Evolutionary conservation across 352 stramenopile species (phyloP), one percentile per base, ranked within the genome.

Genomic region (Phytopythium mirpurense): DNA sequence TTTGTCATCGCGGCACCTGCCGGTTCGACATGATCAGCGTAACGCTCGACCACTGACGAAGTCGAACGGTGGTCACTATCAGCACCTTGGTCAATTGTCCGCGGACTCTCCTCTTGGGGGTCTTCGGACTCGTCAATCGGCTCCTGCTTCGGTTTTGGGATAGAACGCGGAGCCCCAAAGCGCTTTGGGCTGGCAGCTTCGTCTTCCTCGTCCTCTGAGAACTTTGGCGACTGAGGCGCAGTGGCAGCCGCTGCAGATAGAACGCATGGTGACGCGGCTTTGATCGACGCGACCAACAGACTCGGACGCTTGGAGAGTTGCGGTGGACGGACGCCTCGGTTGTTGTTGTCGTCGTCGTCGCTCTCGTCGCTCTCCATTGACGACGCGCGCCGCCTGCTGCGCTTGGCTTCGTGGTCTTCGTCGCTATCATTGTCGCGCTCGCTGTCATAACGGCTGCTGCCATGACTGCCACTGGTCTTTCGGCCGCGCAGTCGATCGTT

Each of bases 221-320:
- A 62, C 36, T 65, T 70, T 8, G 60, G 52, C 15, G 61, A 45
- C 1, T 54, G 44, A 5, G 62, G 26, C 9, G 54, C 55, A 0
- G 37, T 27, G 11, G 59, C 56, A 9, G 5, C 9, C 3, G 46
- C 43, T 21, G 35, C 2, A 2, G 29, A 61, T 24, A 38, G 14
- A 55, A n/a, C 49, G 38, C 16, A 27, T 37, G 31, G 61, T 31
- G 68, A 75, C 0, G 70, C 49, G 0, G 71, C 70, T 41, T 86
- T 88, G 63, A 86, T 86, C 50, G 80, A 74, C 23, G 78, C 72
- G 8, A 88, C 73, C 19, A 86, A 60, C 5, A 85, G 61, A 19
- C 58, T 74, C 10, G 56, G 60, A 7, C 50, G 26, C 24, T 36
- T 47, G n/a, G 29, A n/a, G 35, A 43, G 46, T 16, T 19, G 8